Conservation (phyloP, 1,284 basidiomycete genomes). For the Leccinum solheimii region DNA sequence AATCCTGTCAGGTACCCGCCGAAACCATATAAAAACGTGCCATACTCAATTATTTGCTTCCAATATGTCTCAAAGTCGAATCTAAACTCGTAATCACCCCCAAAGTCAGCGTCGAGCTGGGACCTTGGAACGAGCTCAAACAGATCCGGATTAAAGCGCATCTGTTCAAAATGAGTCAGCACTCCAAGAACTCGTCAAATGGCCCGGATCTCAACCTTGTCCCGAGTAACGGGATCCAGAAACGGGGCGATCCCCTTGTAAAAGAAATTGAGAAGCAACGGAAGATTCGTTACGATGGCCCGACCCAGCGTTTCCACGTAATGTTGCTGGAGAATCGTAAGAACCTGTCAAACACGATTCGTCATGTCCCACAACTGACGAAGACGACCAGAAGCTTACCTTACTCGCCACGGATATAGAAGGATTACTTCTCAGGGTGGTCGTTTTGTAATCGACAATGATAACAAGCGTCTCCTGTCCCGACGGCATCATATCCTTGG, state of each 20-base stretch:
- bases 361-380: background rate
- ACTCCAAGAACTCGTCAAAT: background rate
- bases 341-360: conserved; percentile 43
- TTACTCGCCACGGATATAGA: conserved; percentile 78
- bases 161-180: conserved; percentile 43
- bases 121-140: conserved; percentile 70
- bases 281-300: conserved; percentile 84
- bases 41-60: conserved; percentile 71
- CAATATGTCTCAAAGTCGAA: conserved; percentile 81
- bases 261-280: conserved; percentile 78
- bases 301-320: conserved; percentile 89
- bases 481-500: conserved; percentile 82
- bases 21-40: background rate
- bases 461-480: conserved; percentile 81
- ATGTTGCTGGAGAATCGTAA: conserved; percentile 86
- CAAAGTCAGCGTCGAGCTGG: conserved; percentile 83
- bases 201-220: conserved; percentile 60
- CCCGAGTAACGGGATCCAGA: conserved; percentile 86
- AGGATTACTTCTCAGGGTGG: conserved; percentile 78
- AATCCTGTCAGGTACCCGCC: conserved; percentile 2
- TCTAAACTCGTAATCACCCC: conserved; percentile 75
- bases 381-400: conserved; percentile 34
- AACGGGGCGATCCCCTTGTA: conserved; percentile 88
- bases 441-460: conserved; percentile 81
- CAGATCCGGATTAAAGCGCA: conserved; percentile 86